A percentile compares a stretch with the other conserved stretches of the same genome.
Conservation (phyloP, 371 early-diverging fungal genomes). For the Mucor indicus region DNA sequence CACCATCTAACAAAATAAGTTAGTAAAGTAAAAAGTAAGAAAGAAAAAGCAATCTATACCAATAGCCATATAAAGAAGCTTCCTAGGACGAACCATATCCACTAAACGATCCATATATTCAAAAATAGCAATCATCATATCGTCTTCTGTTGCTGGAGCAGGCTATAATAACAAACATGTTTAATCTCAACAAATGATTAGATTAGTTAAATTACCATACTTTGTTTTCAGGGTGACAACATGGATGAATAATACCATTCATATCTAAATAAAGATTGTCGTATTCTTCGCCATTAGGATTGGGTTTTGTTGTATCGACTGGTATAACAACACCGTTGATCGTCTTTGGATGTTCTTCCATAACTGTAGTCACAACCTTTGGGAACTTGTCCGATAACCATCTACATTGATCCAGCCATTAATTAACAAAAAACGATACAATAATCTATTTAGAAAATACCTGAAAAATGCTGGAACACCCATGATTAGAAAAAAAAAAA, state of each 20-base stretch:
- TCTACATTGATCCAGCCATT: conserved; percentile 32
- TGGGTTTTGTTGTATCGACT: conserved; percentile 85
- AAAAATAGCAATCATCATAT: conserved; percentile 94
- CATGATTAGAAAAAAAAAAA: conserved; percentile 40
- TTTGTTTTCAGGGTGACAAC: conserved; percentile 94
- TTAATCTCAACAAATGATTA: too few species aligned
- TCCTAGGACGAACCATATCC: conserved; percentile 87
- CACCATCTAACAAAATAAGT: conserved; percentile 78
- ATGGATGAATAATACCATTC: conserved; percentile 99
- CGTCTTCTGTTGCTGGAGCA: conserved; percentile 90
- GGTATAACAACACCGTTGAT: conserved; percentile 77
- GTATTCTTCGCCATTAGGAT: conserved; percentile 91
- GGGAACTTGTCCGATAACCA: conserved; percentile 97
- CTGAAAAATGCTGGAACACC: conserved; percentile 84
- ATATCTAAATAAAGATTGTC: conserved; percentile 99
- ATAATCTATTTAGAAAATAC: conserved; percentile 17
- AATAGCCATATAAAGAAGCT: conserved; percentile 95
- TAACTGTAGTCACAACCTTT: conserved; percentile 75
- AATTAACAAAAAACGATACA: not conserved
- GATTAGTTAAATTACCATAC: conserved; percentile 32
- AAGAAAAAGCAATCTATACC: conserved; percentile 47
- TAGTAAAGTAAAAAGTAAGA: not conserved
- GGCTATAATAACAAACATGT: conserved; percentile 50
- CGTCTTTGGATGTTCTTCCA: conserved; percentile 71
- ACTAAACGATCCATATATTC: conserved; percentile 95